Evolutionary conservation across 2,329 filamentous ascomycete genomes (phyloP), one percentile per base, ranked within the genome.

Genomic region (Colletotrichum costaricense): DNA sequence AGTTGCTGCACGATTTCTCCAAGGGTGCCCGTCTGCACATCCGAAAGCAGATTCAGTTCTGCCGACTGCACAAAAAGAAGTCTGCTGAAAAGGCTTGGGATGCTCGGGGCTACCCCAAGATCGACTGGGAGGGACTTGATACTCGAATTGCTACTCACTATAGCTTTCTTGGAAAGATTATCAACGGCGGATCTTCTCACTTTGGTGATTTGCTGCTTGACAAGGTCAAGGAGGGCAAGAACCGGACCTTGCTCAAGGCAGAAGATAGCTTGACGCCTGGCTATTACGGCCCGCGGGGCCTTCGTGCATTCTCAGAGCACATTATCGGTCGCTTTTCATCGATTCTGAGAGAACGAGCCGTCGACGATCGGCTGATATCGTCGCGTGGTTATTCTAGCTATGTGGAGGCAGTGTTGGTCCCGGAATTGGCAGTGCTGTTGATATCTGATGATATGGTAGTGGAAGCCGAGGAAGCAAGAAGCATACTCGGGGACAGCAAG

Each of bases 281-380:
- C 0, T 98, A 97, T 82, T 98, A 97, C 82, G 95, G 95, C 2
- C 89, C 92, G 3, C 89, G 92, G 24, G 95, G 95, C 1, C 87
- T 93, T 64, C 89, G 90, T 62, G 83, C 89, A 64, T 94, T 98
- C 88, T 93, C 91, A 57, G 92, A 94, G 77, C 89, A 88, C 67
- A 88, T 95, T 49, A 90, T 93, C 72, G 78, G 83, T 4, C 85
- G 86, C 59, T 92, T 94, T 79, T 89, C 88, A 16, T 80, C 86
- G 9, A 81, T 89, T 74, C 82, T 96, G 35, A 90, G 92, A 71
- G 86, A 88, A 75, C 87, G 89, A 67, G 90, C 92, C 2, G 84
- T 91, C 19, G 85, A 88, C 65, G 93, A 96, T 79, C 84, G 86
- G 19, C 85, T 94, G 22, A 89, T 95, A 72, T 89, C 92, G 16